These are phyloP conservation scores for Wickerhamomyces chambardii DNA, from an alignment of 805 yeast genomes.

Conservation along the genomic window DNA sequence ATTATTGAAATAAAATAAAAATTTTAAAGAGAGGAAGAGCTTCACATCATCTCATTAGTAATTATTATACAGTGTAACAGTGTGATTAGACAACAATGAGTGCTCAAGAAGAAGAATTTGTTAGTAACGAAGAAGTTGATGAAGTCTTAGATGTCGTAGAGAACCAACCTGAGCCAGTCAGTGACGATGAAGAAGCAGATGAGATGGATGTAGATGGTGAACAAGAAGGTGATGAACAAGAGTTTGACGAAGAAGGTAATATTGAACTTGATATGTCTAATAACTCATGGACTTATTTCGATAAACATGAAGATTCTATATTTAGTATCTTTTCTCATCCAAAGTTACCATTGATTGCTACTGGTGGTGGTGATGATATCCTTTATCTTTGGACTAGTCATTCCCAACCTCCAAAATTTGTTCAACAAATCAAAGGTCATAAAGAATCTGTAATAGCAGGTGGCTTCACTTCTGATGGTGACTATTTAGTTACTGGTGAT, in stretches of 20 bases:
- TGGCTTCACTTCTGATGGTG: constrained; percentile 78
- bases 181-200: constrained; percentile 24
- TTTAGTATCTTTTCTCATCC: constrained; percentile 83
- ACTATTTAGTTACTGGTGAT: constrained; percentile 79
- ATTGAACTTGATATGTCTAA: constrained; percentile 82
- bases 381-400: constrained; percentile 93
- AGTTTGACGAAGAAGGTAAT: constrained; percentile 30
- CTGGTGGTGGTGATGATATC: constrained; percentile 92
- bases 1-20: too few species aligned
- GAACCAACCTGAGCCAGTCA: constrained; percentile 17
- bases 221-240: constrained; percentile 22
- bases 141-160: constrained; percentile 24
- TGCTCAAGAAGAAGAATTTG: constrained; percentile 22
- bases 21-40: too few species aligned
- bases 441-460: constrained; percentile 84
- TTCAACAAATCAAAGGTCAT: constrained; percentile 70
- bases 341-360: constrained; percentile 70
- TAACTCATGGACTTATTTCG: constrained; percentile 86
- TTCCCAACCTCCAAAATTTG: constrained; percentile 72
- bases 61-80: too few species aligned
- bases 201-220: constrained; percentile 27
- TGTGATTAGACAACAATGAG: background rate
- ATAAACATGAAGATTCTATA: constrained; percentile 81
- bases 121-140: constrained; percentile 33
- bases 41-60: too few species aligned